Base-by-base conservation (phyloP, 73 alveolate genomes). In the Paramecium primaurelia region DNA sequence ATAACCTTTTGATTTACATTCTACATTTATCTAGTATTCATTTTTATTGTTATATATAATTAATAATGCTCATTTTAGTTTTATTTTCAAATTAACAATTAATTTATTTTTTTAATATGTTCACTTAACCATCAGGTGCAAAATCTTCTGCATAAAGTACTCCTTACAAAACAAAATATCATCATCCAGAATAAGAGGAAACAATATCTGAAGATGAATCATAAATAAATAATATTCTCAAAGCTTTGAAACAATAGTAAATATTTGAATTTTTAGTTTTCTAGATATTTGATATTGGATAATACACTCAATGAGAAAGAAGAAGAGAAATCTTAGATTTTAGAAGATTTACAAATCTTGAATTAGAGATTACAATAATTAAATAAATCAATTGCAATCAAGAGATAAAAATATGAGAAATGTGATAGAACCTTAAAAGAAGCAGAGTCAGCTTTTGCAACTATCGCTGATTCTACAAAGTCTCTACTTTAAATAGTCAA, bases 401-500 rank as follows among this genome's bases (percentile, higher is more conserved):
- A 75, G 25, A 30, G 60, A 75, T 18, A 38, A 75, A 38, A 75
- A n/a, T 75, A 75, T 36, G 88, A 75, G 11, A 75, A 75, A 42
- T 75, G 47, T 38, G 88, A 75, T 75, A 75, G 60, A 75, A 75
- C 88, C 14, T 42, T 75, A 26, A 75, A 75, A 42, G 88, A 75
- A 18, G 88, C 88, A 4, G 88, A 75, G 12, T 75, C 68, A 2
- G 88, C 88, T 2, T 75, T 75, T 42, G 47, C 60, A 20, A 75
- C 38, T n/a, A 75, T 75, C 12, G 60, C 88, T 75, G 88, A 75
- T 75, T 75, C 88, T 11, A 75, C 88, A 6, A 75, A 75, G 40
- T 75, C 88, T 16, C 28, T 75, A 10, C 40, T 75, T 8, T 22
- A 75, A 14, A 75, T 75, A 2, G 88, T 75, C 11, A 75, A 75